These are phyloP conservation scores for Galeopsis tetrahit DNA, from an alignment of 257 asterid species.

Conservation along the genomic window DNA sequence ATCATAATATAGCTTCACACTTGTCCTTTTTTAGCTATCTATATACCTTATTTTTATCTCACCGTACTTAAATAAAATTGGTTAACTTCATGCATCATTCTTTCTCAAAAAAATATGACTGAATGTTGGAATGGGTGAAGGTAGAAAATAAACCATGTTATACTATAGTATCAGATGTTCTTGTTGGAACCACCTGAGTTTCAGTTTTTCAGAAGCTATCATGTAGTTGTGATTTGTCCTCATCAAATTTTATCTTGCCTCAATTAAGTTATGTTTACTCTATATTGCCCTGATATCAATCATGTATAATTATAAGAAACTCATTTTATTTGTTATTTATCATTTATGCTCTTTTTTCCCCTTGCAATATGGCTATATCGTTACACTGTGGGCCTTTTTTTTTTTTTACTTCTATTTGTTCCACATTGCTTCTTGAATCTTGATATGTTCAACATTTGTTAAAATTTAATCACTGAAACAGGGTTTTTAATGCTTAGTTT, in stretches of 20 bases:
- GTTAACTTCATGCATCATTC: neutral
- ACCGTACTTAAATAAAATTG: neutral
- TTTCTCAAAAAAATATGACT: constrained; percentile 11
- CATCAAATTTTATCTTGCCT: constrained; percentile 16
- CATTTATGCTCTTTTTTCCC: neutral
- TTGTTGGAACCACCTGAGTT: constrained; percentile 4
- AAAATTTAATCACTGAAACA: constrained; percentile 24
- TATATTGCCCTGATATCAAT: constrained; percentile 2
- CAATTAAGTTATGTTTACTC: neutral
- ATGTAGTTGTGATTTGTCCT: neutral
- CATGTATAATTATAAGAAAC: neutral
- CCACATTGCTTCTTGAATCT: constrained; percentile 24
- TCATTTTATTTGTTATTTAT: constrained; percentile 13
- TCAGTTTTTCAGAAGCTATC: constrained; percentile 1
- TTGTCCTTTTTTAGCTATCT: constrained; percentile 9
- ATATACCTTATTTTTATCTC: neutral
- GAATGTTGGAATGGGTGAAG: constrained; percentile 19
- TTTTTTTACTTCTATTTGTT: neutral
- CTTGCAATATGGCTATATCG: constrained; percentile 15
- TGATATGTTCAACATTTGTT: constrained; percentile 21
- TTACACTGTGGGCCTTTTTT: neutral
- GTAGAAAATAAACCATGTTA: constrained; percentile 19
- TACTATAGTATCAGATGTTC: neutral
- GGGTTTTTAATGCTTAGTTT: neutral
- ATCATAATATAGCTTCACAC: neutral